Conservation (phyloP, 2,329 filamentous ascomycete species). For the Fusarium anthophilum region DNA sequence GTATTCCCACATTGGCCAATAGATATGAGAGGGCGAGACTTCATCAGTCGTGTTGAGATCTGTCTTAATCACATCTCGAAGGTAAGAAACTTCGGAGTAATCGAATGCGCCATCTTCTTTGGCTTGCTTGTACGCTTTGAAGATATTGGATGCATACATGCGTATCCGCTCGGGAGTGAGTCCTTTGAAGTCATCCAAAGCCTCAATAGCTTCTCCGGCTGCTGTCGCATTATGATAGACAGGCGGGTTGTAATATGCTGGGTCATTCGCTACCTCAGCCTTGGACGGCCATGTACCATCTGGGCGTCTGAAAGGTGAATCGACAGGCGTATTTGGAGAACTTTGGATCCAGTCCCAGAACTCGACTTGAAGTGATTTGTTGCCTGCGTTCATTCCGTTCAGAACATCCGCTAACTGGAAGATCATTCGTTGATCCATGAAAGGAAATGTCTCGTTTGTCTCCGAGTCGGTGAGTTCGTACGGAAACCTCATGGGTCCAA, state of each 20-base stretch:
- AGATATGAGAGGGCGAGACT: not conserved
- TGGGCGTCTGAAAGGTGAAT: constrained; percentile 30
- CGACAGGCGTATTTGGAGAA: constrained; percentile 4
- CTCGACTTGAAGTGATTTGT: constrained; percentile 58
- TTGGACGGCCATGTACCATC: constrained; percentile 42
- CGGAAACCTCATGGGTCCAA: constrained; percentile 73
- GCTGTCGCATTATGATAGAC: constrained; percentile 41
- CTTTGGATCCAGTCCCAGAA: constrained; percentile 71
- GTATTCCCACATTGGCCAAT: constrained; percentile 44
- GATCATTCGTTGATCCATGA: constrained; percentile 71
- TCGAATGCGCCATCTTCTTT: constrained; percentile 44
- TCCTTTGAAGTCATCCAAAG: constrained; percentile 42
- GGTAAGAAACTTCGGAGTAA: constrained; percentile 44
- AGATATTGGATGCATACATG: constrained; percentile 42
- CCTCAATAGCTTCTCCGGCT: constrained; percentile 32
- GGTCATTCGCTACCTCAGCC: constrained; percentile 37
- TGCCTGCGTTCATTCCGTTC: constrained; percentile 66
- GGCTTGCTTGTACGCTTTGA: constrained; percentile 45
- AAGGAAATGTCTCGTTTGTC: constrained; percentile 65
- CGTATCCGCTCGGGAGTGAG: constrained; percentile 35
- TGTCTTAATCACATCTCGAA: constrained; percentile 48
- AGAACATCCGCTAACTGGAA: constrained; percentile 70
- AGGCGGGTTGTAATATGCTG: constrained; percentile 18
- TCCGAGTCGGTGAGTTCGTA: constrained; percentile 59
- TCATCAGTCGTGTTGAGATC: constrained; percentile 49